Base-by-base conservation (phyloP, 164 flowering plant species). In the Tetrastigma voinierianum region DNA sequence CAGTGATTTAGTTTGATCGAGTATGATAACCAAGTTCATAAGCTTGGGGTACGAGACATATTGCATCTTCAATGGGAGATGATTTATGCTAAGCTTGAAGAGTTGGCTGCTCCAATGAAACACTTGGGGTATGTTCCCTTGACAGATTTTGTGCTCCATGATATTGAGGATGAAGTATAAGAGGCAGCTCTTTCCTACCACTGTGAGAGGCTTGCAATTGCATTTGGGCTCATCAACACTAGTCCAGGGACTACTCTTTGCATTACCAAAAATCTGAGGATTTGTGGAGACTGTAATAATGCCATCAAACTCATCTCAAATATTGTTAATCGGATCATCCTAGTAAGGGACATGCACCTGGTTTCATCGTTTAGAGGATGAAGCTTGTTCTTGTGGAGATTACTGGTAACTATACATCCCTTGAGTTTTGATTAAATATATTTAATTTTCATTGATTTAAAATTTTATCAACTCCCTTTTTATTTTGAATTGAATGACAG, bases 131-230 rank as follows among this genome's bases (percentile, higher is more conserved):
- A 73, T 62, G 73, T 57, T 21, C 80, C 79, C n/a, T 13, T 49
- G 53, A 71, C 72, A 44, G 76, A 76, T 59, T 66, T 66, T 48
- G 80, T 74, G 70, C 76, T 76, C 40, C 76, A 80, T 57, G 78
- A 76, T 56, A 67, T 77, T 19, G 83, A 77, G 63, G 78, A 75
- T 5, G 83, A 80, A 64, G 69, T 64, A 19, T 77, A 80, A 55
- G 81, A 77, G 63, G 66, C 43, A 43, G 67, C 67, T 14, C 69
- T 80, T 11, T 70, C 66, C 14, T 65, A 70, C 70, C 83, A 80
- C 63, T 74, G 81, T 68, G 81, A 80, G 74, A 72, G 75, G 62
- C 65, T 77, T 40, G 83, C 83, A 23, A 72, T 77, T 55, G 81
- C 75, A 49, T 76, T 79, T 61, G 80, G 76, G 45, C 59, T 79